These are phyloP conservation scores for Lipomyces yarrowii DNA, from an alignment of 1,139 yeast species.

Conservation along the genomic window DNA sequence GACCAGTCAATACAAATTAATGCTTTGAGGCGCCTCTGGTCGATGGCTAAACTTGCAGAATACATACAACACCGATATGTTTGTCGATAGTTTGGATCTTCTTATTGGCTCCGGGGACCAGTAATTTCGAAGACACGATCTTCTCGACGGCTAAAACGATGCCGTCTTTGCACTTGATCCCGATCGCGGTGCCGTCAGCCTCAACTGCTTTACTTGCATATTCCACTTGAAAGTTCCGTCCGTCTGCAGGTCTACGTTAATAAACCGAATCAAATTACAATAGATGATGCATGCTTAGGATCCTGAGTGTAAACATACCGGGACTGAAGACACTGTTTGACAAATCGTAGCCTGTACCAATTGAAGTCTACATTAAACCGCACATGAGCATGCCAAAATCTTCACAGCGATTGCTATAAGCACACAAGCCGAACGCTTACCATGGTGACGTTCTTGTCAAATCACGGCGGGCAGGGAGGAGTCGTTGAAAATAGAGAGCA, in stretches of 20 bases:
- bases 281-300: not conserved
- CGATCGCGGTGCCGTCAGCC: constrained; percentile 89
- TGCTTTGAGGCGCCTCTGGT: not conserved
- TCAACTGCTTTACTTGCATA: constrained; percentile 98
- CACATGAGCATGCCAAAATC: not conserved
- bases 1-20: not conserved
- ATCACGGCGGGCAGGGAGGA: not conserved
- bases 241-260: constrained; percentile 59
- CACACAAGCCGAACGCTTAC: not conserved
- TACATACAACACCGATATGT: constrained; percentile 81
- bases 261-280: not conserved
- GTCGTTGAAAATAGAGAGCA: not conserved
- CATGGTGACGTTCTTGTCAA: constrained; percentile 1
- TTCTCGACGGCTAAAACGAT: constrained; percentile 96
- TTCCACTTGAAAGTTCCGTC: constrained; percentile 97
- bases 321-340: constrained; percentile 81
- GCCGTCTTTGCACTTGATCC: constrained; percentile 90
- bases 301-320: constrained; percentile 36
- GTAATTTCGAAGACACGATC: constrained; percentile 78
- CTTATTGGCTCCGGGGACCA: constrained; percentile 86
- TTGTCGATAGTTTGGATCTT: constrained; percentile 91
- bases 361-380: constrained; percentile 63
- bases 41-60: not conserved
- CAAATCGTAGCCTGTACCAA: constrained; percentile 96
- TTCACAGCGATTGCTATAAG: not conserved